phyloP scores from a whole-genome alignment of 805 yeast species.

The Millerozyma miso region DNA sequence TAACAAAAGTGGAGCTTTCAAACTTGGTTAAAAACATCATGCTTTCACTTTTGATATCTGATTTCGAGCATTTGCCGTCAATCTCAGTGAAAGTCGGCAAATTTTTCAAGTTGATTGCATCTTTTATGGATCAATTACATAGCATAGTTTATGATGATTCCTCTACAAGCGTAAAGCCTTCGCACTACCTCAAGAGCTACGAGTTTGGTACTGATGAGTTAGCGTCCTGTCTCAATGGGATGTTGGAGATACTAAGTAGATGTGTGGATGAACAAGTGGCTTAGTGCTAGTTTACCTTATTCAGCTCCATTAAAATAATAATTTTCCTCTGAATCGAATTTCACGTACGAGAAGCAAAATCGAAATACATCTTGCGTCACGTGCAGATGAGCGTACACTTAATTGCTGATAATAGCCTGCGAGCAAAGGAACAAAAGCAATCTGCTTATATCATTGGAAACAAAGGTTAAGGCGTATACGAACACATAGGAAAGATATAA shows the following conservation, averaged over 20 bases:
- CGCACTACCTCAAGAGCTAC: conserved; percentile 20
- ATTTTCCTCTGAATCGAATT: too few relatives aligned
- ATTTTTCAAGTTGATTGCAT: conserved; percentile 18
- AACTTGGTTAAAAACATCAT: conserved; percentile 31
- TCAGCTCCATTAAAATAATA: too few relatives aligned
- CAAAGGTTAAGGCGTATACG: not conserved
- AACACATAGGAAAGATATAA: not conserved
- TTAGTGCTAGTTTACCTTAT: too few relatives aligned
- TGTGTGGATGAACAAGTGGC: too few relatives aligned
- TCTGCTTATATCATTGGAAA: too few relatives aligned
- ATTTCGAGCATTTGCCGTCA: conserved; percentile 22
- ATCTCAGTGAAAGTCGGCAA: conserved; percentile 24
- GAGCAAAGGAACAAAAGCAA: not conserved
- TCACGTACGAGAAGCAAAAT: too few relatives aligned
- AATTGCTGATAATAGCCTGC: not conserved
- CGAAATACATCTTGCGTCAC: too few relatives aligned
- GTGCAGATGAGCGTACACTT: too few relatives aligned
- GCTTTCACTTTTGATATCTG: conserved; percentile 30
- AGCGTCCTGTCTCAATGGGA: conserved; percentile 23
- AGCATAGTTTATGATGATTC: conserved; percentile 18
- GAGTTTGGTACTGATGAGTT: conserved; percentile 13
- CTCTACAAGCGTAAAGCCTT: conserved; percentile 18
- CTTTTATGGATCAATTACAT: conserved; percentile 33
- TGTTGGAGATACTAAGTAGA: conserved; percentile 10
- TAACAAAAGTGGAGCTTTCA: conserved; percentile 23